Conservation (phyloP, 768 basidiomycete species). For the Mycena latifolia region DNA sequence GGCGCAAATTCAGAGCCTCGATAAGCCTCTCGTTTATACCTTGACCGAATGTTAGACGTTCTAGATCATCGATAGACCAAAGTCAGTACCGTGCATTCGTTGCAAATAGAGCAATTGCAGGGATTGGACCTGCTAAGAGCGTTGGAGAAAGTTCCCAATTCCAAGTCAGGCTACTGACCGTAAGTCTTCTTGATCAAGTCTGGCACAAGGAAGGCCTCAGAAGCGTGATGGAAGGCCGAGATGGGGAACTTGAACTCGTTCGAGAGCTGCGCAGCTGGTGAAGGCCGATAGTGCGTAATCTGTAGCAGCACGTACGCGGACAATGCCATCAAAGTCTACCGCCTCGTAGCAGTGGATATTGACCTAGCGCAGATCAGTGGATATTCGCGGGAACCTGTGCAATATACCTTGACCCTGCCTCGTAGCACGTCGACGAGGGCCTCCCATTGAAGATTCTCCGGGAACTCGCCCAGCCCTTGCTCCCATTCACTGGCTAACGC, state of each 20-base stretch:
- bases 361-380: slow-evolving; percentile 48
- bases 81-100: slow-evolving; percentile 50
- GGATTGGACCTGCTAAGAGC: slow-evolving; percentile 57
- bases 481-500: slow-evolving; percentile 61
- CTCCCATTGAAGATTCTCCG: slow-evolving; percentile 83
- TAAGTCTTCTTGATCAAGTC: slow-evolving; percentile 78
- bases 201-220: slow-evolving; percentile 87
- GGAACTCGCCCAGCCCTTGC: slow-evolving; percentile 68
- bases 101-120: slow-evolving; percentile 84
- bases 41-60: background rate
- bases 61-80: background rate
- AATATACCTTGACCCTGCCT: slow-evolving; percentile 76
- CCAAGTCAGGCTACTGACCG: slow-evolving; percentile 40
- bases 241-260: slow-evolving; percentile 89
- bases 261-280: slow-evolving; percentile 60
- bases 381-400: too few species aligned
- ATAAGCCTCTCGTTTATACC: slow-evolving; percentile 81
- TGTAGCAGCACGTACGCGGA: slow-evolving; percentile 58
- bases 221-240: slow-evolving; percentile 83
- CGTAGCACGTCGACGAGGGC: slow-evolving; percentile 82
- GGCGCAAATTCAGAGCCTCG: slow-evolving; percentile 85
- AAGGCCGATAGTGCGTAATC: too few species aligned
- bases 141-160: background rate
- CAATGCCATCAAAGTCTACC: slow-evolving; percentile 81
- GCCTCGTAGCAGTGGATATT: slow-evolving; percentile 68